Percentiles rank a stretch among this genome's conserved stretches.
Evolutionary conservation across 2,329 filamentous ascomycete genomes (phyloP).

Genomic region (Thelonectria rubi): DNA sequence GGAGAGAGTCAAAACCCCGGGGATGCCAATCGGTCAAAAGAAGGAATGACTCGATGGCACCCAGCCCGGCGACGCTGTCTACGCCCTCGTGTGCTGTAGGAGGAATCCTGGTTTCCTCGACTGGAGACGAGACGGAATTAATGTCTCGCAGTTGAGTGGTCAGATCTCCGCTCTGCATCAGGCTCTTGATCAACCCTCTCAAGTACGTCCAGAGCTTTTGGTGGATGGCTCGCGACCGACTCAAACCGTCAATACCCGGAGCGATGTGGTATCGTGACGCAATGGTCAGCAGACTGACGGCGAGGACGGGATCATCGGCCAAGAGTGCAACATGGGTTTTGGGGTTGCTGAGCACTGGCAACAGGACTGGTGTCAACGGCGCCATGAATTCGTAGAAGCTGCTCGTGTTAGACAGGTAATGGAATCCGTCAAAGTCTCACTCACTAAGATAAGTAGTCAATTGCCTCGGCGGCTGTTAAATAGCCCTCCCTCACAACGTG

Average conservation of each 20-base stretch:
- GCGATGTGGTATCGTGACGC: conserved; percentile 86
- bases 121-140: not conserved
- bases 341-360: conserved; percentile 86
- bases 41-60: conserved; percentile 92
- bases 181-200: conserved; percentile 88
- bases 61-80: conserved; percentile 76
- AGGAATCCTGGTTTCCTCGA: not conserved
- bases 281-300: conserved; percentile 90
- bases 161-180: conserved; percentile 69
- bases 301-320: conserved; percentile 90
- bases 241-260: conserved; percentile 79
- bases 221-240: conserved; percentile 89
- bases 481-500: conserved; percentile 94
- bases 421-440: conserved; percentile 41
- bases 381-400: conserved; percentile 92
- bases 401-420: conserved; percentile 18
- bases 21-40: conserved; percentile 98
- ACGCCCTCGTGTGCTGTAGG: not conserved
- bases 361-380: conserved; percentile 90
- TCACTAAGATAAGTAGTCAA: conserved; percentile 92
- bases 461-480: conserved; percentile 93
- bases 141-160: not conserved
- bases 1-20: conserved; percentile 90
- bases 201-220: conserved; percentile 95
- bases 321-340: conserved; percentile 81